These are phyloP conservation scores for Austroboletus rostrupii DNA, from an alignment of 1,284 basidiomycete genomes.

Conservation along the genomic window DNA sequence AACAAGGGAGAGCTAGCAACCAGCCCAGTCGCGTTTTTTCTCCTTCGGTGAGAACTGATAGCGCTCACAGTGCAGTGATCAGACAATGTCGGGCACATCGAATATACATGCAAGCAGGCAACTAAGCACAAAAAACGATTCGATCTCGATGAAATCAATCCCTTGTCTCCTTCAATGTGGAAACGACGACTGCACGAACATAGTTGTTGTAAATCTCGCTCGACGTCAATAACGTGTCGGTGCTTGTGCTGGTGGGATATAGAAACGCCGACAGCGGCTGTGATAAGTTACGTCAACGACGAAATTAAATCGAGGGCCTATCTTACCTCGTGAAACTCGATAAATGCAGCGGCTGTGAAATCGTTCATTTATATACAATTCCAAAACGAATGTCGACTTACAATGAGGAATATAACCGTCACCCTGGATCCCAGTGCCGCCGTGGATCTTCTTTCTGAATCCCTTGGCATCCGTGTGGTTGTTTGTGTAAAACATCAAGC, in stretches of 20 bases:
- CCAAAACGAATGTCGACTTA: conserved; percentile 29
- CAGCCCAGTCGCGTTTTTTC: too few species aligned
- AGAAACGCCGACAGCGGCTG: conserved; percentile 50
- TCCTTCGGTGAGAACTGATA: too few species aligned
- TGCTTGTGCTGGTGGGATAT: conserved; percentile 41
- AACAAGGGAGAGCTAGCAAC: too few species aligned
- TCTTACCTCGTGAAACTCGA: conserved; percentile 67
- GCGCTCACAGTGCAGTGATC: too few species aligned
- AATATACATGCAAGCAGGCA: too few species aligned
- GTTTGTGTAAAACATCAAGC: conserved; percentile 71
- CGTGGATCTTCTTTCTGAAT: conserved; percentile 69
- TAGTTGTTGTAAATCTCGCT: conserved; percentile 62
- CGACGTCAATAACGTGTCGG: conserved; percentile 51
- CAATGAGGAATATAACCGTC: conserved; percentile 60
- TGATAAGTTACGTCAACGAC: background rate
- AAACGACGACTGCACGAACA: conserved; percentile 44
- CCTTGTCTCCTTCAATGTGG: conserved; percentile 10
- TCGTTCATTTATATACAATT: background rate
- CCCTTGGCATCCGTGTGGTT: conserved; percentile 46
- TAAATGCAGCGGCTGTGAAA: conserved; percentile 57
- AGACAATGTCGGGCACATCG: too few species aligned
- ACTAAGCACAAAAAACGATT: too few species aligned
- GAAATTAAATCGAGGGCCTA: background rate
- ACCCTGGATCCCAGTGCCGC: conserved; percentile 59
- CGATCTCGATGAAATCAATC: conserved; percentile 4